Base-by-base conservation (phyloP, 768 basidiomycete genomes). In the Hygrophoropsis aurantiaca region DNA sequence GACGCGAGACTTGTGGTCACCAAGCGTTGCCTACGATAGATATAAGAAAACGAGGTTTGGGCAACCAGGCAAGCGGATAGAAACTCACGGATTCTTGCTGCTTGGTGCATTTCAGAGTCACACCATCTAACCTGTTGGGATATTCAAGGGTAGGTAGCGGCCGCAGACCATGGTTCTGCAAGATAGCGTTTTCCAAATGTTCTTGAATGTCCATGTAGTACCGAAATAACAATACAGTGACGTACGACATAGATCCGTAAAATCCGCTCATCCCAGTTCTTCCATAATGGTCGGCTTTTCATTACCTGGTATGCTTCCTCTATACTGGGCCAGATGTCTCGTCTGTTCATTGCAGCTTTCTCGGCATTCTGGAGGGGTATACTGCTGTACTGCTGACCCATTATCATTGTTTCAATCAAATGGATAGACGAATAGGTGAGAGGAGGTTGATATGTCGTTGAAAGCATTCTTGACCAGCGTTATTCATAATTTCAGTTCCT, bases 281-380 rank as follows among this genome's bases (percentile, higher is more conserved):
- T 70, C 68, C 72, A 78, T 10, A 70, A 59, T 26, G 61, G 58
- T 21, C 74, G 59, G 7, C 61, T 49, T 45, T 69, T 72, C 44
- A 81, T 51, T 3, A 51, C 8, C 18, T 60, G 60, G 37, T 65
- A 72, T 1, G 80, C 81, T 25, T 76, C 77, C 47, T 74, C 74
- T 11, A 55, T 66, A n/a, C 72, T 75, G 0, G 74, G 57, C 81
- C 80, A 83, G 8, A 71, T 67, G 55, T 81, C 79, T 3, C 76
- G 62, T 11, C 79, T 69, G 30, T 64, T 71, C 27, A 50, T 43
- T 1, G 74, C 67, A 5, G 68, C 73, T 5, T 38, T 46, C 3
- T 47, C 51, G 6, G 74, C 54, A 30, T 18, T 24, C 2, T 21
- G 64, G 48, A 62, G 57, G 13, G 7, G 7, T 6, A 16, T 55